These are phyloP conservation scores for Didymella pomorum DNA, from an alignment of 2,329 filamentous ascomycete genomes.

Conservation along the genomic window DNA sequence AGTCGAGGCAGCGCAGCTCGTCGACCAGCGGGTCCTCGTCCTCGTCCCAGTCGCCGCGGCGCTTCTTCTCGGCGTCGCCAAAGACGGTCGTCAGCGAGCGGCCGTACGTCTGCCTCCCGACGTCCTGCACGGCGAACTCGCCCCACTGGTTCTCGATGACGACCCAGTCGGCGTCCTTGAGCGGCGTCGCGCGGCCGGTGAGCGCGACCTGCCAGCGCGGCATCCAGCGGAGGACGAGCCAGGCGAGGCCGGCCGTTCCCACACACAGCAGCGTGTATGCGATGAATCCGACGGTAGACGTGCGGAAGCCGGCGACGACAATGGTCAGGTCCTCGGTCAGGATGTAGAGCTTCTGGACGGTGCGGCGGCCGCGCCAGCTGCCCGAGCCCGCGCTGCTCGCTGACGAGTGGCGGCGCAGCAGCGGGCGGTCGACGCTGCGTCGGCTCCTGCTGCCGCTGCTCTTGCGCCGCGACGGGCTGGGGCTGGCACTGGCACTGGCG, in stretches of 20 bases:
- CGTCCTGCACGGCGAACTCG: slow-evolving; percentile 80
- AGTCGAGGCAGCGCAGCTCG: slow-evolving; percentile 80
- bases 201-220: slow-evolving; percentile 85
- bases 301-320: slow-evolving; percentile 89
- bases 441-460: slow-evolving; percentile 69
- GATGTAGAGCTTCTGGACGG: slow-evolving; percentile 92
- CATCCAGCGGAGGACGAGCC: slow-evolving; percentile 87
- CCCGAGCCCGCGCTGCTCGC: slow-evolving; percentile 71
- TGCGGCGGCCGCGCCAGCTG: slow-evolving; percentile 66
- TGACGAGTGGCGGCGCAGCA: slow-evolving; percentile 77
- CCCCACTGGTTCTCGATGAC: slow-evolving; percentile 98
- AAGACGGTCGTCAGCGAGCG: slow-evolving; percentile 73
- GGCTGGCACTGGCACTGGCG: slow-evolving; percentile 14
- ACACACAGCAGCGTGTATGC: slow-evolving; percentile 76
- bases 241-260: slow-evolving; percentile 77
- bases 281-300: slow-evolving; percentile 72
- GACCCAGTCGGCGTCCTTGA: slow-evolving; percentile 85
- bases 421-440: slow-evolving; percentile 64
- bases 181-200: slow-evolving; percentile 71
- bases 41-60: slow-evolving; percentile 74
- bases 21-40: slow-evolving; percentile 78
- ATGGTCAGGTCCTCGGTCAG: slow-evolving; percentile 92
- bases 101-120: slow-evolving; percentile 67
- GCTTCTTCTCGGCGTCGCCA: slow-evolving; percentile 69
- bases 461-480: slow-evolving; percentile 59